phyloP scores from a whole-genome alignment of 495 filamentous ascomycete species.

The Aspergillus biplanus region DNA sequence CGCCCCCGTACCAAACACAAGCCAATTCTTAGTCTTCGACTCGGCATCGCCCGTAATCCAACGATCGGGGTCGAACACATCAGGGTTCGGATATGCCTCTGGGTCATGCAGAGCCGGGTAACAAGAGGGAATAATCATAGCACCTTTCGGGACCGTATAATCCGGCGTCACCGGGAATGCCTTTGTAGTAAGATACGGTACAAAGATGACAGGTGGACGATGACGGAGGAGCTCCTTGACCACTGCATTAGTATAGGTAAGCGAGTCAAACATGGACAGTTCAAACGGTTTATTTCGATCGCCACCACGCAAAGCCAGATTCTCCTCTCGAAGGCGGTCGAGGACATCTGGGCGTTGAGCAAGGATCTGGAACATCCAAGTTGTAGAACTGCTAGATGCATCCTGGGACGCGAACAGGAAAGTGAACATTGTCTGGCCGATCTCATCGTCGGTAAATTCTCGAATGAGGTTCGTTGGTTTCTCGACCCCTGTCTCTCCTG shows the following conservation, averaged over 20 bases:
- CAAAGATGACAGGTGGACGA: slow-evolving; percentile 91
- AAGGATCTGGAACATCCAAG: slow-evolving; percentile 89
- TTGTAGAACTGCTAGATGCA: slow-evolving; percentile 85
- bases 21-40: slow-evolving; percentile 89
- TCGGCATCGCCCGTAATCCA: slow-evolving; percentile 91
- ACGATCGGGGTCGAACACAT: slow-evolving; percentile 80
- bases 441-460: slow-evolving; percentile 85
- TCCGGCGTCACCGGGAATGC: slow-evolving; percentile 80
- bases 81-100: slow-evolving; percentile 81
- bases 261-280: slow-evolving; percentile 81
- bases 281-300: slow-evolving; percentile 67
- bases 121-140: slow-evolving; percentile 87
- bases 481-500: slow-evolving; percentile 65
- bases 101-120: slow-evolving; percentile 89
- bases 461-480: slow-evolving; percentile 80
- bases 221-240: slow-evolving; percentile 92
- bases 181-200: slow-evolving; percentile 92
- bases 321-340: slow-evolving; percentile 82
- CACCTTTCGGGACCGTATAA: slow-evolving; percentile 85
- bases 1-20: slow-evolving; percentile 90
- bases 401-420: slow-evolving; percentile 97
- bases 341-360: slow-evolving; percentile 89
- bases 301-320: slow-evolving; percentile 71
- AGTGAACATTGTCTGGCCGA: slow-evolving; percentile 88
- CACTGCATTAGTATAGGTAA: slow-evolving; percentile 85